These are phyloP conservation scores for Mortierella sp. DNA, from an alignment of 371 early-diverging fungal species.

Conservation along the genomic window DNA sequence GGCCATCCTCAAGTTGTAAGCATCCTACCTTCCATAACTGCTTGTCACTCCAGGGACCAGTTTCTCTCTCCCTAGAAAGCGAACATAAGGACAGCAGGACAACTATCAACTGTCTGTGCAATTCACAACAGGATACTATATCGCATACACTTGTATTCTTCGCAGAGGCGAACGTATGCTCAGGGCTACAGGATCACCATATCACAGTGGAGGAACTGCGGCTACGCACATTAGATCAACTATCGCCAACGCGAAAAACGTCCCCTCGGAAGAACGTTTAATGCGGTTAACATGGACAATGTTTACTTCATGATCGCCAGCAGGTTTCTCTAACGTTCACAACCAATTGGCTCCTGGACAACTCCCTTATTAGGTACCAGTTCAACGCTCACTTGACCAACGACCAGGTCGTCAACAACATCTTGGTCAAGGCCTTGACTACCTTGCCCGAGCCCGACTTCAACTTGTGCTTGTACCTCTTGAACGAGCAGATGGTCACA, in stretches of 20 bases:
- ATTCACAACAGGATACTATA: not conserved
- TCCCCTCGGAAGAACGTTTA: not conserved
- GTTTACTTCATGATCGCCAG: not conserved
- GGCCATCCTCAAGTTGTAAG: slow-evolving; percentile 90
- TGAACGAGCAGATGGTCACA: slow-evolving; percentile 80
- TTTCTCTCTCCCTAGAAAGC: not conserved
- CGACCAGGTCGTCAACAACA: slow-evolving; percentile 76
- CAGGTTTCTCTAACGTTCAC: not conserved
- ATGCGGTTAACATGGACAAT: not conserved
- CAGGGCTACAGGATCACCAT: not conserved
- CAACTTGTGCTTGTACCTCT: slow-evolving; percentile 87
- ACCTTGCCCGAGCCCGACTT: slow-evolving; percentile 91
- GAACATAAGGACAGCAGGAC: not conserved
- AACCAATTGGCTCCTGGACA: not conserved
- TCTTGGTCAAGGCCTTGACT: slow-evolving; percentile 87
- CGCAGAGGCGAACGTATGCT: not conserved
- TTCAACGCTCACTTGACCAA: slow-evolving; percentile 88
- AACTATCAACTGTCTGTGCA: not conserved
- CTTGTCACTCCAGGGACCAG: not conserved
- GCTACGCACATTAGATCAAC: no score
- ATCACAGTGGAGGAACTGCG: not conserved
- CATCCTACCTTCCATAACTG: not conserved
- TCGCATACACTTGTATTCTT: not conserved
- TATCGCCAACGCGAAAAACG: not conserved
- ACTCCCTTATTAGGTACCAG: slow-evolving; percentile 73